Evolutionary conservation across 805 yeast species (phyloP), one percentile per base, ranked within the genome.

Genomic region (Metschnikowia proteae): DNA sequence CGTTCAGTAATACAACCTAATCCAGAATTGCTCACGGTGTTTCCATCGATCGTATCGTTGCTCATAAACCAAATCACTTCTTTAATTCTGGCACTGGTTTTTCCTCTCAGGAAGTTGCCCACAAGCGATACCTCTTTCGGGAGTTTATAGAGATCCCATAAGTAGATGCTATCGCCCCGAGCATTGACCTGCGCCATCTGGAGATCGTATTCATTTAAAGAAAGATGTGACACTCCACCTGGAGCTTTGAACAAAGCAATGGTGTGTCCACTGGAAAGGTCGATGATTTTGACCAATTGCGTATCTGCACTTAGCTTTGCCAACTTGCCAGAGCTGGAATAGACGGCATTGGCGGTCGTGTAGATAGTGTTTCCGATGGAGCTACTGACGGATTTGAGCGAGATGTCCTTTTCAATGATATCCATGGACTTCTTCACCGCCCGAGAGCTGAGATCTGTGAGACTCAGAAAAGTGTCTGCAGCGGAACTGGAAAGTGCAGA

Each of bases 41-140:
- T 46, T 6, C 41, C 45, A 4, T 48, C 56, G 4, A 51, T 47
- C 1, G 47, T 38, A 25, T 50, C 41, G 27, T 77, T 74, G 43
- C 70, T 70, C 6, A 66, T 63, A 33, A 71, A 72, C 89, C 90
- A 84, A 26, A 75, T 59, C 3, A 83, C 63, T 17, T 77, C 72
- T 31, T 69, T 67, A 23, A 83, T 73, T 1, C 70, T 60, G 0
- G 86, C 80, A 5, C 82, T 74, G 0, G 87, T 82, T 56, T 80
- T 81, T 1, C 91, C 90, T 25, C 89, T 69, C 9, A 64, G 65
- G 54, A 81, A 82, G 52, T 79, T 78, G 13, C 85, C 88, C 43
- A 81, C 59, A 23, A 84, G 63, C 0, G 78, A 67, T 2, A 84
- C 71, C 51, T 80, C 80, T 2, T 57, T 59, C 1, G 83, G 79